Evolutionary conservation across 805 yeast genomes (phyloP), one percentile per base, ranked within the genome.

Genomic region (Sugiyamaella boreocaroliniensis): DNA sequence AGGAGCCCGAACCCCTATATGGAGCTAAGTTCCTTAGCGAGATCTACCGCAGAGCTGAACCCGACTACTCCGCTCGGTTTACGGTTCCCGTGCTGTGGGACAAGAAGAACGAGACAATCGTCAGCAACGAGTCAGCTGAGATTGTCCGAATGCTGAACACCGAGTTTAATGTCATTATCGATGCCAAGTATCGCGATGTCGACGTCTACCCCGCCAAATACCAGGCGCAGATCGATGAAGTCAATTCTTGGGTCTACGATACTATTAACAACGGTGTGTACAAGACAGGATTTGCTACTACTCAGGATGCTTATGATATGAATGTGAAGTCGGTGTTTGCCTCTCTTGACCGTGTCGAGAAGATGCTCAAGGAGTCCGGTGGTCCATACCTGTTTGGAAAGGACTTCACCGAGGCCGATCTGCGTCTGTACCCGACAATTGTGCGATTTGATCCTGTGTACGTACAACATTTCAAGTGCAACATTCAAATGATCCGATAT

Each of bases 31-130:
- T 89, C 59, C 56, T 90, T 47, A 76, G 83, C 29, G 85, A 92
- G 60, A 63, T 90, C 20, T 92, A 92, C 67, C 82, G 71, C 70
- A 82, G 82, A 68, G 86, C 86, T 8, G 75, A 88, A 50, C 83
- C 90, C 0, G 78, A 84, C 29, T 90, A 89, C 69, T 71, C 68
- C 14, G 97, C 95, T 2, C 76, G 97, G 58, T 86, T 81, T 66
- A 90, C 97, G 1, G 98, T 92, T 37, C 98, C 98, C 1, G 86
- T 90, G 1, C 74, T 92, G 61, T 92, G 96, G 93, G 98, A 92
- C 69, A 85, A 78, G 64, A 83, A 90, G 70, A 77, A 79, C 32
- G 71, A 80, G 51, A 86, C 96, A 1, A 86, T 92, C 66, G 98
- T 92, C 53, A 89, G 80, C 72, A 92, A 92, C 68, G 98, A 92